Conservation (phyloP, 306 rosid species). For the Lathyrus tuberosus region DNA sequence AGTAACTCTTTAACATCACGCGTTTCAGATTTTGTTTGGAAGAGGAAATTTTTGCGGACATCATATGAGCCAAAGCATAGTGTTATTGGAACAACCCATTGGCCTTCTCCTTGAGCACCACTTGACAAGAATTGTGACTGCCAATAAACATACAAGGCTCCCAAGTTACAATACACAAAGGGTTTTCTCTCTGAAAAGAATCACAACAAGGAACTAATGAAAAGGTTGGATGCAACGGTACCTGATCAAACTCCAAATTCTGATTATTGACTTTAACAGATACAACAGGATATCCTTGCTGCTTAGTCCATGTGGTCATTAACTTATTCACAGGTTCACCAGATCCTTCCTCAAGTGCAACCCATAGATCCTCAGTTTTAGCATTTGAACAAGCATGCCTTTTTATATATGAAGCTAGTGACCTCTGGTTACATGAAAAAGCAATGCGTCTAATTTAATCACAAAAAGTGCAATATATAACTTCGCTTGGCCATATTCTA, state of each 20-base stretch:
- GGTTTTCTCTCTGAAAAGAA: conserved; percentile 20
- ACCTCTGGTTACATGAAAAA: conserved; percentile 62
- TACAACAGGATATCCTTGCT: conserved; percentile 89
- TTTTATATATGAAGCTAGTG: conserved; percentile 86
- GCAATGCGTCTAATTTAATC: conserved; percentile 14
- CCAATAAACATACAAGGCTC: conserved; percentile 38
- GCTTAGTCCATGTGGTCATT: conserved; percentile 95
- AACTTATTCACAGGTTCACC: conserved; percentile 86
- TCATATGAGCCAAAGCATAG: conserved; percentile 75
- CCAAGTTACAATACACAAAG: conserved; percentile 29
- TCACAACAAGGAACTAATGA: conserved; percentile 27
- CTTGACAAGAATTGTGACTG: conserved; percentile 84
- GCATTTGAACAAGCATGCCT: conserved; percentile 78
- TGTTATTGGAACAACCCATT: conserved; percentile 88
- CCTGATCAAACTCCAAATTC: conserved; percentile 89
- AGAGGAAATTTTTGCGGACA: conserved; percentile 63
- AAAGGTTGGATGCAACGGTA: conserved; percentile 40
- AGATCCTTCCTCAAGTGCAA: conserved; percentile 92
- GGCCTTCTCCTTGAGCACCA: conserved; percentile 80
- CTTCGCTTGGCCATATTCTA: conserved; percentile 15
- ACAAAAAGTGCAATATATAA: conserved; percentile 20
- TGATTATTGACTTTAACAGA: conserved; percentile 62
- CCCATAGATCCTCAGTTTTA: conserved; percentile 93
- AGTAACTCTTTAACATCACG: conserved; percentile 57
- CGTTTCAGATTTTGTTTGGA: conserved; percentile 62